Evolutionary conservation across 495 filamentous ascomycete genomes (phyloP), one percentile per base, ranked within the genome.

Genomic region (Amphirosellinia nigrospora): DNA sequence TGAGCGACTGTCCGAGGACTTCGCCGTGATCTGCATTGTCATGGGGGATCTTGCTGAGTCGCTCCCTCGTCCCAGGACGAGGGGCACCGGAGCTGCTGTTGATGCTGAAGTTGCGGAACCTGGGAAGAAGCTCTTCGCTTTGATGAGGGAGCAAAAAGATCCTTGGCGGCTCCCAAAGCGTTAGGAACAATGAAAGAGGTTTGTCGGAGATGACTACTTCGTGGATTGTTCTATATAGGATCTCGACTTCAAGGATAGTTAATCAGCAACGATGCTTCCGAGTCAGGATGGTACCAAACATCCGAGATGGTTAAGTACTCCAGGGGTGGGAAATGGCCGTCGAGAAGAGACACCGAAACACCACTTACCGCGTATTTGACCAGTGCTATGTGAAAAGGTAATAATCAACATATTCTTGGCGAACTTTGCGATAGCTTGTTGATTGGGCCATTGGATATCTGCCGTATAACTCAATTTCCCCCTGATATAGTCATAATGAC

Each of bases 401-500:
- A 88, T 73, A 50, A 82, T 69, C 62, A 88, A 73, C 23, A 41
- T 68, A 26, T 78, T 74, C 66, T 75, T 78, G 23, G 79, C 79
- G 72, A 90, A 89, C 55, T 79, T 82, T 13, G 82, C 79, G 0
- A 59, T 66, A 8, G 83, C 84, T 9, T 26, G n/a, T 43, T 13
- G n/a, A 0, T 53, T 68, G 0, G 1, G 26, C 71, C 81, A 81
- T 34, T 74, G 65, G 34, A 85, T 82, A 61, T 89, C 82, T 2
- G 81, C 69, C 0, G 80, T 72, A 65, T 88, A 89, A 15, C 76
- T 72, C 19, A 89, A 74, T 2, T 74, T 71, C 0, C 72, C 72
- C 1, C 76, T 64, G 3, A 69, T 36, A 59, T 86, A 89, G 38
- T 73, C 72, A 74, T 84, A 86, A 63, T 85, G 78, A 3, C 89